These are phyloP conservation scores for Cytospora schulzeri DNA, from an alignment of 2,329 filamentous ascomycete species.

Conservation along the genomic window DNA sequence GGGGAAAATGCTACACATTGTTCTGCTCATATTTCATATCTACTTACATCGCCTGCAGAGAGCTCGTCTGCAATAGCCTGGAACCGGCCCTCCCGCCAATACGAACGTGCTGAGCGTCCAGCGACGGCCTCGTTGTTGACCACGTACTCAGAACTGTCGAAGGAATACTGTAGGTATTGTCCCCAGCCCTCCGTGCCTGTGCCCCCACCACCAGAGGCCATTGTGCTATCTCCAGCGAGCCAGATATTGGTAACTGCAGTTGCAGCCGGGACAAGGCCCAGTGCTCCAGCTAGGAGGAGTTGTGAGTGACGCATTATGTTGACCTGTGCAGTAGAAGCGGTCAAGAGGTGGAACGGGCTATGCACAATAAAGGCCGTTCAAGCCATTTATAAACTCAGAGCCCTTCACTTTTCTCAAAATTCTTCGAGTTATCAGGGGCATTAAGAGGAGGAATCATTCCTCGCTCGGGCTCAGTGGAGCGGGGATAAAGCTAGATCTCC, in stretches of 20 bases:
- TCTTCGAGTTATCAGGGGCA: not conserved
- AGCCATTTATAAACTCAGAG: not conserved
- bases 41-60: constrained; percentile 51
- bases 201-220: constrained; percentile 52
- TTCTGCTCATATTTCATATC: not conserved
- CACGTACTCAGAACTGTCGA: constrained; percentile 42
- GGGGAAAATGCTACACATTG: not conserved
- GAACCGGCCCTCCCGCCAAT: constrained; percentile 67
- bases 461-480: not conserved
- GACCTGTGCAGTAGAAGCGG: not conserved
- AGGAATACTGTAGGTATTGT: constrained; percentile 56
- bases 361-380: too few relatives aligned
- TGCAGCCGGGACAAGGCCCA: constrained; percentile 1
- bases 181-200: constrained; percentile 62
- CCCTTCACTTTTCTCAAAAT: too few relatives aligned
- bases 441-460: not conserved
- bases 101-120: constrained; percentile 68
- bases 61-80: constrained; percentile 55
- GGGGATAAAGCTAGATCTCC: not conserved
- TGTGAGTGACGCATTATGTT: constrained; percentile 3
- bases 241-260: constrained; percentile 18
- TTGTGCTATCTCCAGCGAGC: constrained; percentile 59
- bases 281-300: not conserved
- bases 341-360: not conserved
- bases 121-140: constrained; percentile 67